A percentile compares a stretch with the other conserved stretches of the same genome.
phyloP scores from a whole-genome alignment of 352 stramenopile species.

The Phytophthora meadii region DNA sequence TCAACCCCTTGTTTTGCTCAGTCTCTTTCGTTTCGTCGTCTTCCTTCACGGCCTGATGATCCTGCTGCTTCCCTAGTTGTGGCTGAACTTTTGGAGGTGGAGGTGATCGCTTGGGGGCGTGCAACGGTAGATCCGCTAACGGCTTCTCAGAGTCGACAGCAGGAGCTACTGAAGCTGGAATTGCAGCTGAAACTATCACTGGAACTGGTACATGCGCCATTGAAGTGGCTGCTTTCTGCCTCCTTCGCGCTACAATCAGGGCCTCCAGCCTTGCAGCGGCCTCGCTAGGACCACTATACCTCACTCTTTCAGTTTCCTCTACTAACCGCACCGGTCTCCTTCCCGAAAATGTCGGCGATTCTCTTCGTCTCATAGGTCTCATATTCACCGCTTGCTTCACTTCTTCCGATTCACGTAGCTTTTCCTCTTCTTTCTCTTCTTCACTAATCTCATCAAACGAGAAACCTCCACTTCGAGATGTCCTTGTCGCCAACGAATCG shows the following conservation, averaged over 20 bases:
- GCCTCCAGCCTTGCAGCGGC: slow-evolving; percentile 24
- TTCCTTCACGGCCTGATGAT: slow-evolving; percentile 10
- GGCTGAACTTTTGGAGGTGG: neutral
- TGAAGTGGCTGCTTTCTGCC: slow-evolving; percentile 7
- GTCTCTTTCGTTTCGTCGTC: slow-evolving; percentile 25
- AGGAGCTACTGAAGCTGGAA: neutral
- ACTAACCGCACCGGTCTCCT: slow-evolving; percentile 30
- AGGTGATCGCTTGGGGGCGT: neutral
- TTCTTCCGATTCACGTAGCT: neutral
- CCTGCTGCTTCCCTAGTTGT: slow-evolving; percentile 2
- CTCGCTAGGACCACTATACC: slow-evolving; percentile 22
- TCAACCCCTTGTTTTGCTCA: slow-evolving; percentile 4
- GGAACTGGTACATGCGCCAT: neutral
- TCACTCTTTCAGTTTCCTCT: slow-evolving; percentile 5
- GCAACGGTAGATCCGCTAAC: neutral
- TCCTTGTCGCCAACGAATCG: slow-evolving; percentile 20
- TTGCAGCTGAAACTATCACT: neutral
- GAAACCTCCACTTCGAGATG: slow-evolving; percentile 14
- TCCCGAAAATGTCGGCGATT: slow-evolving; percentile 25
- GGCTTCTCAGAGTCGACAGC: slow-evolving; percentile 1
- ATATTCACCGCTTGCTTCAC: slow-evolving; percentile 10
- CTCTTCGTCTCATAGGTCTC: slow-evolving; percentile 7
- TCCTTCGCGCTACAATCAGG: slow-evolving; percentile 31
- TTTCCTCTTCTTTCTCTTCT: slow-evolving; percentile 8
- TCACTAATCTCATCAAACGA: slow-evolving; percentile 29